phyloP scores from a whole-genome alignment of 805 yeast species.

The Starmerella floricola region DNA sequence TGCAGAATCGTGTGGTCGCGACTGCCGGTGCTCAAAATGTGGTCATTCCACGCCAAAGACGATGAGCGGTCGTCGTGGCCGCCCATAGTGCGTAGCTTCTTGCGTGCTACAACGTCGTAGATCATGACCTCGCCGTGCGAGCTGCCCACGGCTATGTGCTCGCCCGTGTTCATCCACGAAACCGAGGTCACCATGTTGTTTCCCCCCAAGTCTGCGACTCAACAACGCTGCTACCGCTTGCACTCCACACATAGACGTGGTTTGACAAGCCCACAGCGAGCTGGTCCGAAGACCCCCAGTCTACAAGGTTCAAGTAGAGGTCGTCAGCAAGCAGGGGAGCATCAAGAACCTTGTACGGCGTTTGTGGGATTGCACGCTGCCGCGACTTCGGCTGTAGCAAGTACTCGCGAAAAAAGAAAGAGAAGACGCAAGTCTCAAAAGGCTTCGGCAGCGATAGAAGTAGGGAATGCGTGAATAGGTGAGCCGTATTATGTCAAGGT shows the following conservation, averaged over 20 bases:
- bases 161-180: slow-evolving; percentile 89
- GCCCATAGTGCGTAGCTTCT: slow-evolving; percentile 83
- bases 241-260: slow-evolving; percentile 84
- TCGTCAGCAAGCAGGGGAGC: slow-evolving; percentile 95
- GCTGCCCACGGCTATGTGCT: slow-evolving; percentile 90
- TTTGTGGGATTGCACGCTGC: slow-evolving; percentile 64
- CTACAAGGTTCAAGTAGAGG: slow-evolving; percentile 80
- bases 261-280: slow-evolving; percentile 85
- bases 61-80: slow-evolving; percentile 82
- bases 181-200: slow-evolving; percentile 69
- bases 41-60: slow-evolving; percentile 88
- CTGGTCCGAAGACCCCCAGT: slow-evolving; percentile 87
- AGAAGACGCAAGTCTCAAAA: too few species aligned
- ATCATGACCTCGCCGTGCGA: slow-evolving; percentile 78
- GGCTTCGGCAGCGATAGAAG: too few species aligned
- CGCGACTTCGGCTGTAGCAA: slow-evolving; percentile 72
- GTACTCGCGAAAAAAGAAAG: too few species aligned
- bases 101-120: slow-evolving; percentile 78
- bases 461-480: too few species aligned
- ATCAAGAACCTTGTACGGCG: slow-evolving; percentile 85
- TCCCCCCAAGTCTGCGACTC: slow-evolving; percentile 62
- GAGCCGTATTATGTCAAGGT: too few species aligned
- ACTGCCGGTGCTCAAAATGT: slow-evolving; percentile 75
- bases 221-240: slow-evolving; percentile 68
- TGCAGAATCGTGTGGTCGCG: slow-evolving; percentile 75